phyloP scores from a whole-genome alignment of 202 grass and related monocot genomes.

The Bolboschoenoplectus hybrid region DNA sequence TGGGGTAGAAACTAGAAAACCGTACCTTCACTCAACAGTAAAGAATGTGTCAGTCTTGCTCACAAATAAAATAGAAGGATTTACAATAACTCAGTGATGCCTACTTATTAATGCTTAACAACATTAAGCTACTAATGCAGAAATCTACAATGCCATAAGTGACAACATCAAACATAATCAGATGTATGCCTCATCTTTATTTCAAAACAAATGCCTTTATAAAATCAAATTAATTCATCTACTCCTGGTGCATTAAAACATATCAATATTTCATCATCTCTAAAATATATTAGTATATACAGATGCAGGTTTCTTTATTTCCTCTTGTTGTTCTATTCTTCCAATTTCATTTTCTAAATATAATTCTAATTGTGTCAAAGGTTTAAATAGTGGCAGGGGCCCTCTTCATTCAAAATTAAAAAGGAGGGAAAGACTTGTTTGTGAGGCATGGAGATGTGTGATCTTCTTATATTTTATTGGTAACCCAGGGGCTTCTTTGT shows the following conservation, averaged over 20 bases:
- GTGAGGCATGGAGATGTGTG: neutral
- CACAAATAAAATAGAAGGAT: neutral
- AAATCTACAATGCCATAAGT: neutral
- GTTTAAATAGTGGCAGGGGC: neutral
- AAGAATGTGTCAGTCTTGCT: neutral
- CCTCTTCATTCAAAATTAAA: neutral
- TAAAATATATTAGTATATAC: neutral
- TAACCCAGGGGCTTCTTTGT: neutral
- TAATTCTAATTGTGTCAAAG: constrained; percentile 1
- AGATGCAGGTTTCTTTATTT: neutral
- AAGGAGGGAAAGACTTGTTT: neutral
- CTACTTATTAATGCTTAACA: neutral
- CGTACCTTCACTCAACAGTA: too few species aligned
- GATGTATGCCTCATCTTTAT: neutral
- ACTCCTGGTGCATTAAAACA: neutral
- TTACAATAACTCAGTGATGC: constrained; percentile 15
- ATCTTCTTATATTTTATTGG: neutral
- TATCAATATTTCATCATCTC: neutral
- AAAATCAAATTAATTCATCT: neutral
- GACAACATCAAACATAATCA: constrained; percentile 3
- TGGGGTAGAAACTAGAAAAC: too few species aligned
- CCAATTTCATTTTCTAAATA: neutral
- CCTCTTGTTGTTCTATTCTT: neutral
- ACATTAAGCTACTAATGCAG: neutral
- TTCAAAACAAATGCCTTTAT: neutral